Evolutionary conservation across 768 basidiomycete species (phyloP).

Genomic region (Hypsizygus marmoreus): DNA sequence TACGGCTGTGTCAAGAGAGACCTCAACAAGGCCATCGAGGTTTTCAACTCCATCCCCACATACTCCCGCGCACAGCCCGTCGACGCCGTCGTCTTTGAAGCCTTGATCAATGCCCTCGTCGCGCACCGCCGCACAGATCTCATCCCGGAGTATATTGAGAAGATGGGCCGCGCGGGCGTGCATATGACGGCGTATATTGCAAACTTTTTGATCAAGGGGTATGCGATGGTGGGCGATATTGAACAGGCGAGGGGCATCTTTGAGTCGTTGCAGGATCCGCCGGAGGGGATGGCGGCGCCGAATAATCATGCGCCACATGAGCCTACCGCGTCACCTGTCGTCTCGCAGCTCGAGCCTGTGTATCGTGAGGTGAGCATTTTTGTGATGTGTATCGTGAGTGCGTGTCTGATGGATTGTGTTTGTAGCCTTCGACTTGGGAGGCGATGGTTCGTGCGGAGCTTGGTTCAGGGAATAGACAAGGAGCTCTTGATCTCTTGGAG

Average conservation of each 20-base stretch:
- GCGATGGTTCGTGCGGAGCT: conserved; percentile 94
- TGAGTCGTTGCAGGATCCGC: conserved; percentile 77
- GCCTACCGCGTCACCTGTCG: conserved; percentile 30
- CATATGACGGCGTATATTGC: conserved; percentile 96
- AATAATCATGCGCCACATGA: conserved; percentile 85
- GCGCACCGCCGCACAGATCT: conserved; percentile 79
- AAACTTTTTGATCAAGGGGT: conserved; percentile 79
- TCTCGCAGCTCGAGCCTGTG: conserved; percentile 58
- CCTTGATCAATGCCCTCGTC: conserved; percentile 84
- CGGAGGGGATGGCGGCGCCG: conserved; percentile 82
- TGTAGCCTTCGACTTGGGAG: conserved; percentile 90
- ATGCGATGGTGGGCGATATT: conserved; percentile 67
- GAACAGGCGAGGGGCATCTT: conserved; percentile 77
- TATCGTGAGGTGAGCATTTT: conserved; percentile 71
- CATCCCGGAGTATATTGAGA: conserved; percentile 63
- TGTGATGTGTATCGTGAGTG: not conserved
- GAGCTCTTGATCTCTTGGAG: conserved; percentile 68
- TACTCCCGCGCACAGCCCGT: conserved; percentile 55
- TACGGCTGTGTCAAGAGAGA: conserved; percentile 82
- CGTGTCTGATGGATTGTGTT: conserved; percentile 7
- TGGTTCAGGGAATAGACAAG: conserved; percentile 69
- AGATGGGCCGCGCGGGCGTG: conserved; percentile 62
- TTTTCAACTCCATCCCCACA: conserved; percentile 74
- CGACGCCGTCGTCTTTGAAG: conserved; percentile 88
- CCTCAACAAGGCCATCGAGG: conserved; percentile 68